phyloP scores from a whole-genome alignment of 2,329 filamentous ascomycete genomes.

The Stagonosporopsis chrysanthemi region DNA sequence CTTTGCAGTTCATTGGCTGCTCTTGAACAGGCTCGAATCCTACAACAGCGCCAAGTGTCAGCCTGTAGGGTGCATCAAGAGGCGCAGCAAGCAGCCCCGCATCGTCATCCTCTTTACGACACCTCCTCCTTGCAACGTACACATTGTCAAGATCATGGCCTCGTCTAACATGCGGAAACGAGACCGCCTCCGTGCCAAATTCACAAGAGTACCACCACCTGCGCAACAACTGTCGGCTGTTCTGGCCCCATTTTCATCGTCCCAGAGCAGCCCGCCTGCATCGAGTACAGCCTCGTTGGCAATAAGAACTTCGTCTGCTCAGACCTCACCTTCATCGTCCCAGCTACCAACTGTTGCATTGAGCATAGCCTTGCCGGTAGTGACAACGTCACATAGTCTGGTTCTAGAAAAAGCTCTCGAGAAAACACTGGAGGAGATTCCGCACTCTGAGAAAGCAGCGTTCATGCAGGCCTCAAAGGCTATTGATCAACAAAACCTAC shows the following conservation, averaged over 20 bases:
- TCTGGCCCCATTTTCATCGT: not conserved
- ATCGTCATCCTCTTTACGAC: not conserved
- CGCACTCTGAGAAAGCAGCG: constrained; percentile 22
- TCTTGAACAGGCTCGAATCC: not conserved
- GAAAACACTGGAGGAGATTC: constrained; percentile 14
- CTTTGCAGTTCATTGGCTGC: not conserved
- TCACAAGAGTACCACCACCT: not conserved
- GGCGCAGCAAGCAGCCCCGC: not conserved
- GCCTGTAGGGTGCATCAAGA: not conserved
- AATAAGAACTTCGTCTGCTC: not conserved
- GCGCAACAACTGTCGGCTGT: not conserved
- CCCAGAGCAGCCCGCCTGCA: too few relatives aligned
- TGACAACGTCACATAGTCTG: not conserved
- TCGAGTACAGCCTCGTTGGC: not conserved
- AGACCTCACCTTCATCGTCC: not conserved
- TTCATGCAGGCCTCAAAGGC: constrained; percentile 20
- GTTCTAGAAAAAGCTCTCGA: not conserved
- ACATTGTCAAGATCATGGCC: not conserved
- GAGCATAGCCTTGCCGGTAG: not conserved
- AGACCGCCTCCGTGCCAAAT: not conserved
- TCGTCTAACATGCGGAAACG: not conserved
- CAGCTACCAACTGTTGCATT: not conserved
- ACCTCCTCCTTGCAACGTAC: not conserved
- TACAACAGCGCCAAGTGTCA: not conserved
- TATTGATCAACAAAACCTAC: constrained; percentile 20